Percentiles rank a stretch among this genome's conserved stretches.
Conservation (phyloP, 805 yeast genomes). For the Metschnikowia shivogae region DNA sequence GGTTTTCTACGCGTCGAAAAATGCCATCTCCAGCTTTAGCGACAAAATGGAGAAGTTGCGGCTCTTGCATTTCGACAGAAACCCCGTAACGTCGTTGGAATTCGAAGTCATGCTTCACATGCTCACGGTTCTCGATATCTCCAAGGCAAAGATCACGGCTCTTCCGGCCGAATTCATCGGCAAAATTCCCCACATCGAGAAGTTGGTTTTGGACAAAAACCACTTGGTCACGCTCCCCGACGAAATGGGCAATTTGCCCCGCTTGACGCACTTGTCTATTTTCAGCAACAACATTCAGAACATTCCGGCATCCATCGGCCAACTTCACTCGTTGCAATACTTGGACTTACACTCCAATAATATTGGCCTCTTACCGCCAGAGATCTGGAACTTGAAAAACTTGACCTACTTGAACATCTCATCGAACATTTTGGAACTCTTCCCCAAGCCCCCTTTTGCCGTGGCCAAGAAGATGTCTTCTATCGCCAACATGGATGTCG, state of each 20-base stretch:
- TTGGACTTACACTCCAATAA: constrained; percentile 85
- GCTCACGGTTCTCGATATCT: constrained; percentile 68
- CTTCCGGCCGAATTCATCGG: constrained; percentile 62
- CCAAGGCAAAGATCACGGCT: constrained; percentile 77
- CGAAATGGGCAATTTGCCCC: constrained; percentile 55
- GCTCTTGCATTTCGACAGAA: constrained; percentile 69
- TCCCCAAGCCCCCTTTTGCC: constrained; percentile 49
- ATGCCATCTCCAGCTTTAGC: constrained; percentile 66
- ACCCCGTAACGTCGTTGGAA: constrained; percentile 72
- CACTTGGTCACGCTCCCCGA: constrained; percentile 74
- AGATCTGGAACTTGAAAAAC: constrained; percentile 58
- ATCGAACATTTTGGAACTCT: constrained; percentile 60
- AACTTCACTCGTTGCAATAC: constrained; percentile 53
- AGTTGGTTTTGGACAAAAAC: constrained; percentile 72
- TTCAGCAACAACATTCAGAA: constrained; percentile 70
- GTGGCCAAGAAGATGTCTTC: constrained; percentile 32
- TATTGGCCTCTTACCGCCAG: constrained; percentile 61
- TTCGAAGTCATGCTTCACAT: constrained; percentile 51
- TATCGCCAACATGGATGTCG: constrained; percentile 12
- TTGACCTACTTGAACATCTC: constrained; percentile 63
- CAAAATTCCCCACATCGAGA: constrained; percentile 63
- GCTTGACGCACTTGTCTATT: constrained; percentile 62
- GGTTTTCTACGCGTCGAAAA: constrained; percentile 70
- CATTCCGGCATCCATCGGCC: constrained; percentile 64
- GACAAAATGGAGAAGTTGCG: constrained; percentile 60